A percentile compares a stretch with the other conserved stretches of the same genome.
phyloP scores from a whole-genome alignment of 78 protist genomes.

The Dictyostelium brefeldianum region DNA sequence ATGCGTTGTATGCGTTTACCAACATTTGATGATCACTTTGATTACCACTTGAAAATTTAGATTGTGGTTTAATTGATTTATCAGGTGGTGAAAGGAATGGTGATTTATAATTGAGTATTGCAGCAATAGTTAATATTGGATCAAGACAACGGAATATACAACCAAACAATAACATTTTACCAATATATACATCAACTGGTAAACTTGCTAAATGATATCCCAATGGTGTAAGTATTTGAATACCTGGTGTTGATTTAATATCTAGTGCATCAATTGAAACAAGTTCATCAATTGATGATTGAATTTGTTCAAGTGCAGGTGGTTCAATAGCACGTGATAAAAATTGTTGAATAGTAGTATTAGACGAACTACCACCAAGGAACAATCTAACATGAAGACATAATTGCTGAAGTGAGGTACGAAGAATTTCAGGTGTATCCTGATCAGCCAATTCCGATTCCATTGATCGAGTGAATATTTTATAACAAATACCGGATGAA shows the following conservation, averaged over 20 bases:
- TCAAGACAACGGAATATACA: slow-evolving; percentile 90
- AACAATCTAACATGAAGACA: slow-evolving; percentile 87
- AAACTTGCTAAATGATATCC: slow-evolving; percentile 92
- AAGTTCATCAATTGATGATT: slow-evolving; percentile 44
- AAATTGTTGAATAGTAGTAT: slow-evolving; percentile 8
- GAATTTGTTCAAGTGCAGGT: slow-evolving; percentile 60
- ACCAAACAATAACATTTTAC: slow-evolving; percentile 91
- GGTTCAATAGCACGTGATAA: slow-evolving; percentile 88
- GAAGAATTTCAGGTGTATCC: slow-evolving; percentile 90
- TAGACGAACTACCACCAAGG: not conserved
- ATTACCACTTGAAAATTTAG: slow-evolving; percentile 8
- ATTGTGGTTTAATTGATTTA: slow-evolving; percentile 41
- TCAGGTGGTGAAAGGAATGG: slow-evolving; percentile 90
- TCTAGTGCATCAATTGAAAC: slow-evolving; percentile 41
- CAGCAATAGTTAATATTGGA: slow-evolving; percentile 94
- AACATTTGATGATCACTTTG: slow-evolving; percentile 88
- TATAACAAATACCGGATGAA: slow-evolving; percentile 87
- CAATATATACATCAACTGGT: slow-evolving; percentile 92
- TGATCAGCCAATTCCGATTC: slow-evolving; percentile 38
- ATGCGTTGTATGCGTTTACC: slow-evolving; percentile 69
- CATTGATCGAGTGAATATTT: slow-evolving; percentile 77
- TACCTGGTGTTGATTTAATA: not conserved
- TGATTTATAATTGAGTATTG: slow-evolving; percentile 72
- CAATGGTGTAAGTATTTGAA: slow-evolving; percentile 77
- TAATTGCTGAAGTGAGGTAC: slow-evolving; percentile 92